Conservation (phyloP, 2,329 filamentous ascomycete species). For the Arthrobotrys conoides region DNA sequence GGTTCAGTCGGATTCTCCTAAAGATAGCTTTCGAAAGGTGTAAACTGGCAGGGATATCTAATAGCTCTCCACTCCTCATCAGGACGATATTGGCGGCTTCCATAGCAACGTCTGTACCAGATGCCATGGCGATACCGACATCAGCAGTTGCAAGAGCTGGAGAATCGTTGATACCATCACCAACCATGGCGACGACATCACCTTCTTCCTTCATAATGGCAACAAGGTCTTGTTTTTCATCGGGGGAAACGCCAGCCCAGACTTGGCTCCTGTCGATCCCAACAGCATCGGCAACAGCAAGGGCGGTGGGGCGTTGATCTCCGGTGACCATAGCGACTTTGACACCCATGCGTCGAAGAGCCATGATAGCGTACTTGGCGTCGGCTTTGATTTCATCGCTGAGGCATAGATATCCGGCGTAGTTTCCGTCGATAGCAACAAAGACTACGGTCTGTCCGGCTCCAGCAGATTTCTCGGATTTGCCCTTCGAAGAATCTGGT, state of each 20-base stretch:
- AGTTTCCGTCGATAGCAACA: constrained; percentile 84
- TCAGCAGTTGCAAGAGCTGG: constrained; percentile 93
- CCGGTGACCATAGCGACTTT: constrained; percentile 93
- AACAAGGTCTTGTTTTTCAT: constrained; percentile 91
- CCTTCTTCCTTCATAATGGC: constrained; percentile 80
- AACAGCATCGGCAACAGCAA: constrained; percentile 84
- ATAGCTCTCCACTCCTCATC: constrained; percentile 91
- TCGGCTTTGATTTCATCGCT: constrained; percentile 92
- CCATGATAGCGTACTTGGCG: constrained; percentile 83
- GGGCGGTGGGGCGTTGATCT: constrained; percentile 86
- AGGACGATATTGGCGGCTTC: constrained; percentile 96
- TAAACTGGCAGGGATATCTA: constrained; percentile 90
- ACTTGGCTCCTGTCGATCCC: constrained; percentile 84
- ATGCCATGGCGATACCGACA: constrained; percentile 91
- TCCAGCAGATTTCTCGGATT: constrained; percentile 65
- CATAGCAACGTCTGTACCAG: constrained; percentile 96
- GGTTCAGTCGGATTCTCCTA: constrained; percentile 90
- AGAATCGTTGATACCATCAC: constrained; percentile 98
- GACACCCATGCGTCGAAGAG: constrained; percentile 86
- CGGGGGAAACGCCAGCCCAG: constrained; percentile 87
- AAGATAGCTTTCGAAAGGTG: constrained; percentile 88
- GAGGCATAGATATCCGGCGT: constrained; percentile 85
- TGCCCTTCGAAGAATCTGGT: constrained; percentile 67
- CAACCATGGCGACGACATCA: constrained; percentile 92
- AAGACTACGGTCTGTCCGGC: constrained; percentile 89